These are phyloP conservation scores for Incumbomyces delicatus DNA, from an alignment of 2,329 filamentous ascomycete species.

Conservation along the genomic window DNA sequence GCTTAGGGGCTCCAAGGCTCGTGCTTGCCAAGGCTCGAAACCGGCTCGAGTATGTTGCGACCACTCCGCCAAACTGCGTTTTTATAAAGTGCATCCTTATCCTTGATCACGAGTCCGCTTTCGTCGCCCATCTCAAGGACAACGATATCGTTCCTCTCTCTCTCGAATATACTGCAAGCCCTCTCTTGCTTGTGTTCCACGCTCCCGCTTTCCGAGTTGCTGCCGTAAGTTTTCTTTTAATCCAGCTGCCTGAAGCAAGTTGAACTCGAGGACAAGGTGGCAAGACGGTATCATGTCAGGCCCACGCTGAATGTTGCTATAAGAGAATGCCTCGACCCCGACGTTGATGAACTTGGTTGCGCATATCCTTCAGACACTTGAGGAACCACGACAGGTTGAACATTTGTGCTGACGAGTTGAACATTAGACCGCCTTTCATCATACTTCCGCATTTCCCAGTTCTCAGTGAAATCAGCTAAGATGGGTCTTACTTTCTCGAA, in stretches of 20 bases:
- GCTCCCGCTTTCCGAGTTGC: neutral
- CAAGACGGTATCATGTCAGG: slow-evolving; percentile 17
- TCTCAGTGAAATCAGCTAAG: slow-evolving; percentile 39
- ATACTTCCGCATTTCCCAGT: slow-evolving; percentile 13
- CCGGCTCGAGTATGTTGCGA: too few species aligned
- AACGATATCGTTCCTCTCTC: slow-evolving; percentile 1
- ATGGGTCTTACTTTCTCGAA: slow-evolving; percentile 99
- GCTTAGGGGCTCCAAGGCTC: too few species aligned
- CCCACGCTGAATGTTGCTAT: slow-evolving; percentile 5
- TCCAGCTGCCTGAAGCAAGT: slow-evolving; percentile 14
- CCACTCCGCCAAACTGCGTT: neutral
- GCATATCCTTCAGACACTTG: neutral
- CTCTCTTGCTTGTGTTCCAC: neutral
- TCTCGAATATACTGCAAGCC: neutral
- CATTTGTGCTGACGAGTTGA: slow-evolving; percentile 2
- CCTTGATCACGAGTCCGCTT: slow-evolving; percentile 6
- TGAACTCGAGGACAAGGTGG: slow-evolving; percentile 21
- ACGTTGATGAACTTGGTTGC: neutral
- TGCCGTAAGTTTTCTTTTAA: slow-evolving; percentile 17
- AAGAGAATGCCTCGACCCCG: neutral
- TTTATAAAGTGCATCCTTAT: slow-evolving; percentile 1
- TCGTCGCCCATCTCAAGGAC: slow-evolving; percentile 3
- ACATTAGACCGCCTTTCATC: slow-evolving; percentile 31
- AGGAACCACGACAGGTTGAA: neutral
- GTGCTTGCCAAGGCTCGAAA: neutral